phyloP scores from a whole-genome alignment of 164 flowering plant genomes.

The Taxillus chinensis region DNA sequence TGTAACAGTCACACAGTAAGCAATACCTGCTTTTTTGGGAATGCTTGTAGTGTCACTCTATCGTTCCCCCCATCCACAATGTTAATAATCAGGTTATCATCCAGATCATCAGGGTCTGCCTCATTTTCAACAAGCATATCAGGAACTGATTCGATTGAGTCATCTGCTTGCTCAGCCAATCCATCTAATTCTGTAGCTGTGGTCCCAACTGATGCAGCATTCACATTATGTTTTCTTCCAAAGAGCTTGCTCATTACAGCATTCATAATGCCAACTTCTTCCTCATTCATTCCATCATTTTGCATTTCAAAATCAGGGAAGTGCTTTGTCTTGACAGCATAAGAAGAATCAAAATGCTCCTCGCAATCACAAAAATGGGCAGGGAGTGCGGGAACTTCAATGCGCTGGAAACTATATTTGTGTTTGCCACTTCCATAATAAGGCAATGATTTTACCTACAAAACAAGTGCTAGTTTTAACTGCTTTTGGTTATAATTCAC shows the following conservation, averaged over 20 bases:
- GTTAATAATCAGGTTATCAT: slow-evolving; percentile 48
- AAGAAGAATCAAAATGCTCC: slow-evolving; percentile 41
- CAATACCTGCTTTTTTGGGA: slow-evolving; percentile 22
- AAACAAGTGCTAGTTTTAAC: slow-evolving; percentile 5
- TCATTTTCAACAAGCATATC: slow-evolving; percentile 17
- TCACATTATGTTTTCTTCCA: slow-evolving; percentile 22
- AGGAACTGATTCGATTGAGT: slow-evolving; percentile 8
- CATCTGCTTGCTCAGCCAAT: slow-evolving; percentile 7
- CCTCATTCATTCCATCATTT: slow-evolving; percentile 26
- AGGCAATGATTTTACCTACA: slow-evolving; percentile 66
- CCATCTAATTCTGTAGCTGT: neutral
- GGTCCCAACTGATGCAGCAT: neutral
- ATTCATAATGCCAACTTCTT: slow-evolving; percentile 60
- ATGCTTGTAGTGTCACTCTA: slow-evolving; percentile 5
- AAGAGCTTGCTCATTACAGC: slow-evolving; percentile 66
- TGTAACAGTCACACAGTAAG: neutral
- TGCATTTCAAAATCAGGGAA: slow-evolving; percentile 16
- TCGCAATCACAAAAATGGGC: slow-evolving; percentile 84
- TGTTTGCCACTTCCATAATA: slow-evolving; percentile 81
- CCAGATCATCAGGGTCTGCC: slow-evolving; percentile 23
- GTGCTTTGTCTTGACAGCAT: slow-evolving; percentile 11
- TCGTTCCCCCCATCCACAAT: slow-evolving; percentile 21
- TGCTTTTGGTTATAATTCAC: neutral
- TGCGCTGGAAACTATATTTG: slow-evolving; percentile 83
- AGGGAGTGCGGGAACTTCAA: slow-evolving; percentile 61